Base-by-base conservation (phyloP, 495 filamentous ascomycete genomes). In the Aspergillus nanangensis region DNA sequence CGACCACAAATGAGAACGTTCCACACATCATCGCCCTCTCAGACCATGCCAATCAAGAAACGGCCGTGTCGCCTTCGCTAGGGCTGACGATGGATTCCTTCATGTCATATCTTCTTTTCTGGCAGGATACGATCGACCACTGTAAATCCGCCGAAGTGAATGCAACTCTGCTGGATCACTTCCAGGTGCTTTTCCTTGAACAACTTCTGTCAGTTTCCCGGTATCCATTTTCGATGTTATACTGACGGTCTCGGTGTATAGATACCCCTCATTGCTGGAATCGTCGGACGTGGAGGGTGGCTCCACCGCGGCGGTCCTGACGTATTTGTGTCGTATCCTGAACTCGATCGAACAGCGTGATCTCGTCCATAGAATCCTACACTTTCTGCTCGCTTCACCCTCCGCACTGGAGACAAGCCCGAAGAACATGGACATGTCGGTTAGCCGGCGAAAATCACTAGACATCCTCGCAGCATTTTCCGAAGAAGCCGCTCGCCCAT, bases 61-160 rank as follows among this genome's bases (percentile, higher is more conserved):
- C 60, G 1, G 63, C 69, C 8, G 47, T 71, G 10, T 56, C 62
- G 9, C 84, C 41, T 56, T 74, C 13, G 13, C 86, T 94, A 48
- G 85, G 87, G 45, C 72, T 78, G 5, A 84, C 95, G 52, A 79
- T 98, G 66, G 84, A 90, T 38, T 94, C 93, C 0, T 97, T 99
- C 56, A 77, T 99, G 20, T 95, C 93, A 11, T 92, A 96, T 57
- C 73, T 99, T 11, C 69, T 90, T 13, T 98, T 99, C 53, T 99
- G 93, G 94, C 93, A 99, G 57, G 93, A 99, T 63, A 88, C 95
- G 13, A 76, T 99, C 38, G 90, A 96, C 57, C 89, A 97, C 66
- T 99, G 93, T 67, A 81, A 81, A 50, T 96, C 92, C 1, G 73
- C 79, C 2, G 94, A 97, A 58, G 87, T 99, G 38, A 92, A 90